phyloP scores from a whole-genome alignment of 805 yeast genomes.

The Komagataella ulmi region DNA sequence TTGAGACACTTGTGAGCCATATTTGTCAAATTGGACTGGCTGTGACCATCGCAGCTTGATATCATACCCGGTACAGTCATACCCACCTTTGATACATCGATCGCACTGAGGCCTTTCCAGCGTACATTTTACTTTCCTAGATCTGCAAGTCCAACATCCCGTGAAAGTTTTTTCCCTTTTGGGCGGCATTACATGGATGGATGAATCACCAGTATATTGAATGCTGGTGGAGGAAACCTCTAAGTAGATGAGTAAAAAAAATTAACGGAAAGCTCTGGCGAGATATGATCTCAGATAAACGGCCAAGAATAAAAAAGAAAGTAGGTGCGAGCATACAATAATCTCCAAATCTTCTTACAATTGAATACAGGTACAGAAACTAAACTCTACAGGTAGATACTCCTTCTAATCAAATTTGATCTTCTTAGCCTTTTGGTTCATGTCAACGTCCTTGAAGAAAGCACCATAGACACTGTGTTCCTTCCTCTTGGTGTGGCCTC shows the following conservation, averaged over 20 bases:
- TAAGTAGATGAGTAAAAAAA: background rate
- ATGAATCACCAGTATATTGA: background rate
- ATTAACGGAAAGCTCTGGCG: background rate
- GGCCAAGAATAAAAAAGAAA: background rate
- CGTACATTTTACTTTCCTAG: slow-evolving; percentile 74
- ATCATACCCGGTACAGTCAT: slow-evolving; percentile 72
- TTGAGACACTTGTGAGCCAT: slow-evolving; percentile 24
- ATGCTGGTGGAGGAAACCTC: background rate
- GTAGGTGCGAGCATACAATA: background rate
- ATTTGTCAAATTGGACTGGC: slow-evolving; percentile 36
- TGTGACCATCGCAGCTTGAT: slow-evolving; percentile 71
- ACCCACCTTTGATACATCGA: slow-evolving; percentile 55
- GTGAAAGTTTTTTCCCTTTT: slow-evolving; percentile 60
- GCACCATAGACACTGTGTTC: slow-evolving; percentile 98
- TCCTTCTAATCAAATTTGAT: slow-evolving; percentile 53
- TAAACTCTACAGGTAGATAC: background rate
- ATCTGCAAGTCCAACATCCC: slow-evolving; percentile 83
- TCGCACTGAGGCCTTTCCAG: slow-evolving; percentile 53
- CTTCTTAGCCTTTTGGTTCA: slow-evolving; percentile 75
- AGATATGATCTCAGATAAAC: background rate
- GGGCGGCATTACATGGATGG: slow-evolving; percentile 3
- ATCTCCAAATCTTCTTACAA: background rate
- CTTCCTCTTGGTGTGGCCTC: slow-evolving; percentile 96
- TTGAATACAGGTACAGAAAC: background rate
- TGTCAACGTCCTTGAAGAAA: slow-evolving; percentile 85